Base-by-base conservation (phyloP, 129 eudicot genomes). In the Apium graveolens region DNA sequence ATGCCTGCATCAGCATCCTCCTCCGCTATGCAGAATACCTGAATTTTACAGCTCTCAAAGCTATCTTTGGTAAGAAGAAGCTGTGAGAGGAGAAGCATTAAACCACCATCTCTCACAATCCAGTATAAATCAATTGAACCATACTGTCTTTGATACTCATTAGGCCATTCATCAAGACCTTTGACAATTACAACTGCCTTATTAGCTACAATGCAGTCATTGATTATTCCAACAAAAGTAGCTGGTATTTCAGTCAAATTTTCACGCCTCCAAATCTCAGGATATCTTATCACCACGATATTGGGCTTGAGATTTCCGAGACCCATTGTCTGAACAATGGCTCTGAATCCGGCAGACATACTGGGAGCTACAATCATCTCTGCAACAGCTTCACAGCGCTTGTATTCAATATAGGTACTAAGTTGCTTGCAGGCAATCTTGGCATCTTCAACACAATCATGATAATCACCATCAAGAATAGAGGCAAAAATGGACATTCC, bases 141-240 rank as follows among this genome's bases (percentile, higher is more conserved):
- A 17, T 87, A 96, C 71, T 96, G 99, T 63, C 95, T 74, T 51
- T 96, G 99, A 80, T 87, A 96, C 88, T 88, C 97, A 44, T 96
- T 96, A 1, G 99, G 99, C 99, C 99, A 96, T 73, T 96, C 99
- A 37, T 96, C 99, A 0, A 96, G 97, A 6, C 99, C 99, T 84
- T 96, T 96, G 27, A 96, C 97, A 9, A 96, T 96, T 55, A 96
- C 99, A 65, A 96, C 99, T 4, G 99, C 99, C 83, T 96, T 96
- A 70, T 96, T 96, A 6, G 99, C 99, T n/a, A 96, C 96, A 20
- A 96, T 96, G 82, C 99, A 96, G 87, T 96, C 99, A 46, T 89
- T 92, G 24, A 96, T 96, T 3, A 96, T 92, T 53, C 97, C 99
- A 4, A 96, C 99, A 80, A 96, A 96, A 48, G 97, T 96, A 82